Evolutionary conservation across 352 stramenopile genomes (phyloP).

Genomic region (Globisporangium radiosum): DNA sequence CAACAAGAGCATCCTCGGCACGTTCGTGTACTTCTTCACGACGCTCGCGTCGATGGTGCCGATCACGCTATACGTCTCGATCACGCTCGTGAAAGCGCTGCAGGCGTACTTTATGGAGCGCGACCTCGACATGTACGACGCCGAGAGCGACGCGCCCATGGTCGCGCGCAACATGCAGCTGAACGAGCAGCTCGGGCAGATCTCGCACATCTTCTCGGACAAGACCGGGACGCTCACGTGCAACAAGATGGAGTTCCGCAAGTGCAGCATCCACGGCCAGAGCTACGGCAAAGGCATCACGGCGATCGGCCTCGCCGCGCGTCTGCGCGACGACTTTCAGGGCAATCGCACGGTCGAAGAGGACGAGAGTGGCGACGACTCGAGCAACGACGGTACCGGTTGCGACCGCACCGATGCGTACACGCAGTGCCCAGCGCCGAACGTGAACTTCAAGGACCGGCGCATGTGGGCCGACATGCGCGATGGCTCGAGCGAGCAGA

Average conservation of each 20-base stretch:
- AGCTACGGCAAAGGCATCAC: constrained; percentile 84
- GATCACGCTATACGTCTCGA: constrained; percentile 86
- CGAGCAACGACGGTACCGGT: constrained; percentile 13
- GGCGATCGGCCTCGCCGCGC: constrained; percentile 65
- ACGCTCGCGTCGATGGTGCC: constrained; percentile 81
- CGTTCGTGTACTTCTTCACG: constrained; percentile 84
- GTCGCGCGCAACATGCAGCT: constrained; percentile 82
- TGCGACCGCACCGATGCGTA: constrained; percentile 12
- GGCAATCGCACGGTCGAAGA: constrained; percentile 26
- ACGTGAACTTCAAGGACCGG: constrained; percentile 81
- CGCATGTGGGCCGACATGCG: constrained; percentile 52
- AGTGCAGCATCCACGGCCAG: constrained; percentile 74
- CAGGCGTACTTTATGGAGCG: constrained; percentile 85
- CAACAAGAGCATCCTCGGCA: constrained; percentile 39
- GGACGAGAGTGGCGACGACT: constrained; percentile 27
- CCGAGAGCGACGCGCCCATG: constrained; percentile 58
- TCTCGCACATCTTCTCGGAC: constrained; percentile 98
- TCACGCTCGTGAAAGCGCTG: constrained; percentile 86
- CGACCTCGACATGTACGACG: constrained; percentile 85
- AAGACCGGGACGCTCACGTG: constrained; percentile 86
- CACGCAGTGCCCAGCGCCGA: constrained; percentile 27
- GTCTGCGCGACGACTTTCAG: constrained; percentile 59
- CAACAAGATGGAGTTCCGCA: constrained; percentile 89
- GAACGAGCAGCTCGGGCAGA: constrained; percentile 84
- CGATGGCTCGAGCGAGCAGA: constrained; percentile 26